Conservation (phyloP, 139 green algal species). For the Chlamydomonas eustigma region DNA sequence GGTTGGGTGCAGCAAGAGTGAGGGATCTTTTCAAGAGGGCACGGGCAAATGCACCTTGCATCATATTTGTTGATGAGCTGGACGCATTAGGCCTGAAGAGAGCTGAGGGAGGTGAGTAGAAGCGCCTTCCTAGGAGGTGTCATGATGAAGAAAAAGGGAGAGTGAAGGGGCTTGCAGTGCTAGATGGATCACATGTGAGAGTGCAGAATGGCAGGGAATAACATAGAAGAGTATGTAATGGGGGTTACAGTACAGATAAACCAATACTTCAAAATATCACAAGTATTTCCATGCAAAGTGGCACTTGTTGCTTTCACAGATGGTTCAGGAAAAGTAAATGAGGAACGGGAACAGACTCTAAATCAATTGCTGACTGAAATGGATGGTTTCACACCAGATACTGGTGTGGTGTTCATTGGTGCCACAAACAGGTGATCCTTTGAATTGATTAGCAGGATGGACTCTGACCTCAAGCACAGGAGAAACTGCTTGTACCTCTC, state of each 20-base stretch:
- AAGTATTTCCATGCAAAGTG: too few species aligned
- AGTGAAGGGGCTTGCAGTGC: too few species aligned
- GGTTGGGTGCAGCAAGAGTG: slow-evolving; percentile 91
- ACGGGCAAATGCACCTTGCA: slow-evolving; percentile 74
- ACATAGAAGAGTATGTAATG: background rate
- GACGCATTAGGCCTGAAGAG: slow-evolving; percentile 89
- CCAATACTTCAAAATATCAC: too few species aligned
- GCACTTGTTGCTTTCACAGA: background rate
- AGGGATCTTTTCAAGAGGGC: slow-evolving; percentile 95
- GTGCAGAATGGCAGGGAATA: too few species aligned
- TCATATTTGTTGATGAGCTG: slow-evolving; percentile 99
- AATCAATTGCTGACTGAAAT: slow-evolving; percentile 90
- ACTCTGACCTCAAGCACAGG: too few species aligned
- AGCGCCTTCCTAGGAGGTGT: too few species aligned
- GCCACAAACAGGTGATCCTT: slow-evolving; percentile 87
- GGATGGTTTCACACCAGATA: slow-evolving; percentile 90
- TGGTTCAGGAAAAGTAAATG: slow-evolving; percentile 38
- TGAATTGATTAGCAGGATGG: too few species aligned
- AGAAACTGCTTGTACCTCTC: too few species aligned
- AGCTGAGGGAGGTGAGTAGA: slow-evolving; percentile 54
- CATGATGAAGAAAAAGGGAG: too few species aligned
- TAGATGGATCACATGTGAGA: too few species aligned
- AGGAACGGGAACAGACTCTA: slow-evolving; percentile 82
- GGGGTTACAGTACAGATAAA: background rate
- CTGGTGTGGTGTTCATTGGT: slow-evolving; percentile 93